A percentile compares a stretch with the other conserved stretches of the same genome.
These are phyloP conservation scores for Arthrocladium fulminans DNA, from an alignment of 2,329 filamentous ascomycete genomes.

Conservation along the genomic window DNA sequence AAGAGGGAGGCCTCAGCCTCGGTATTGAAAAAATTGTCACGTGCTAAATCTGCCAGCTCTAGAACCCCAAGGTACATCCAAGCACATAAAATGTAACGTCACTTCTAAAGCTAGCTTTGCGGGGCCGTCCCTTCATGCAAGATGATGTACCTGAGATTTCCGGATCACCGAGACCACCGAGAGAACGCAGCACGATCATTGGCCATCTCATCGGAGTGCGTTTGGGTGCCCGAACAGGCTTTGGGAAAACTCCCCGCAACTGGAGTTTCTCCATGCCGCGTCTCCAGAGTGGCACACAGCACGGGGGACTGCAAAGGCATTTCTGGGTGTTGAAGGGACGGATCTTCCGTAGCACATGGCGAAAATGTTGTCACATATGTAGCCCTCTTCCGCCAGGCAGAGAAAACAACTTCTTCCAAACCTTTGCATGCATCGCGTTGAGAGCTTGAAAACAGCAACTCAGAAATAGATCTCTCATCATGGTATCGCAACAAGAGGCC, in stretches of 20 bases:
- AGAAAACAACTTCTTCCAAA: background rate
- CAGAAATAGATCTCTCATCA: background rate
- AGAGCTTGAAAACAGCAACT: background rate
- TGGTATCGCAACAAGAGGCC: slow-evolving; percentile 38
- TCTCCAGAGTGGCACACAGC: background rate
- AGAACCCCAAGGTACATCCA: background rate
- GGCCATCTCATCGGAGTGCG: background rate
- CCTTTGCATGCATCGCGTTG: background rate
- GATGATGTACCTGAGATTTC: background rate
- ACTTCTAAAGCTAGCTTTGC: background rate
- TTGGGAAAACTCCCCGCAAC: background rate
- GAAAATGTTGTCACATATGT: background rate
- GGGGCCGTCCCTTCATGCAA: background rate
- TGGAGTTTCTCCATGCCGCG: background rate
- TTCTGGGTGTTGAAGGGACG: background rate
- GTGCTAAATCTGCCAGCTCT: background rate
- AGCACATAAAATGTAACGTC: background rate
- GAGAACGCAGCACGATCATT: background rate
- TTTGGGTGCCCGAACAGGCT: background rate
- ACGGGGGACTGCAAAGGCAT: background rate
- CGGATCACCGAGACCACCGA: background rate
- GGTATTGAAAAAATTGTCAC: too few relatives aligned
- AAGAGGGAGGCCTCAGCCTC: too few relatives aligned
- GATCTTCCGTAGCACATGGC: too few relatives aligned
- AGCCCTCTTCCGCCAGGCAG: background rate